Percentiles rank a stretch among this genome's conserved stretches.
Evolutionary conservation across 2,329 filamentous ascomycete species (phyloP).

Genomic region (Alternaria triticimaculans): DNA sequence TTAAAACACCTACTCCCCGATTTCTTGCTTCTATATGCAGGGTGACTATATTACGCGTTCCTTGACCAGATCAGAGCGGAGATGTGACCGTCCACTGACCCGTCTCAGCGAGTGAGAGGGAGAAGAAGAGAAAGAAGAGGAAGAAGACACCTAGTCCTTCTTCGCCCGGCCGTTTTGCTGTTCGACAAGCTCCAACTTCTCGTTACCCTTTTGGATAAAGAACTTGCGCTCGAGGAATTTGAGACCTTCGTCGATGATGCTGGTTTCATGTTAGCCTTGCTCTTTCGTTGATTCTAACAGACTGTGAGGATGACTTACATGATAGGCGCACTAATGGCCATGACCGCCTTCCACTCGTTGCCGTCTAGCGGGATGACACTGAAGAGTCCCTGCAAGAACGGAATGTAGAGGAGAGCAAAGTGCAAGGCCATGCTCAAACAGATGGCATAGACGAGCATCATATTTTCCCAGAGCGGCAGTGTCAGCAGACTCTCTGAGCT

Average conservation of each 20-base stretch:
- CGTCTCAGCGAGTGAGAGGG: background rate
- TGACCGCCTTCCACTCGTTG: slow-evolving; percentile 90
- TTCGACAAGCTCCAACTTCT: slow-evolving; percentile 18
- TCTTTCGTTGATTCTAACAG: background rate
- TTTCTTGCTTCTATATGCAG: background rate
- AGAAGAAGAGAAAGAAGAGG: background rate
- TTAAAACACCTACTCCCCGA: background rate
- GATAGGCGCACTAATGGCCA: slow-evolving; percentile 87
- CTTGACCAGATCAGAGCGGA: background rate
- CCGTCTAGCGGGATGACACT: slow-evolving; percentile 86
- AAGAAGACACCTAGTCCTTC: slow-evolving; percentile 29
- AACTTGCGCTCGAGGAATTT: slow-evolving; percentile 72
- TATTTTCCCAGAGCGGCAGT: slow-evolving; percentile 96
- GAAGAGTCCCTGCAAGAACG: slow-evolving; percentile 86
- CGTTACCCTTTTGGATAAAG: slow-evolving; percentile 37
- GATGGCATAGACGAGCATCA: slow-evolving; percentile 97
- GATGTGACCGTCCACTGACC: background rate
- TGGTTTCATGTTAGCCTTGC: slow-evolving; percentile 45
- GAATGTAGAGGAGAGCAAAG: slow-evolving; percentile 91
- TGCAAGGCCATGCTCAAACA: slow-evolving; percentile 91
- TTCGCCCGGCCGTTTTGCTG: slow-evolving; percentile 37
- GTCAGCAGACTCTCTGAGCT: slow-evolving; percentile 94
- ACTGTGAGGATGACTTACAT: slow-evolving; percentile 68
- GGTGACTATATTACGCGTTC: background rate
- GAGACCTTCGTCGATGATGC: slow-evolving; percentile 81